Evolutionary conservation across 1,139 yeast species (phyloP).

Genomic region (Saccharomyces hybrid): DNA sequence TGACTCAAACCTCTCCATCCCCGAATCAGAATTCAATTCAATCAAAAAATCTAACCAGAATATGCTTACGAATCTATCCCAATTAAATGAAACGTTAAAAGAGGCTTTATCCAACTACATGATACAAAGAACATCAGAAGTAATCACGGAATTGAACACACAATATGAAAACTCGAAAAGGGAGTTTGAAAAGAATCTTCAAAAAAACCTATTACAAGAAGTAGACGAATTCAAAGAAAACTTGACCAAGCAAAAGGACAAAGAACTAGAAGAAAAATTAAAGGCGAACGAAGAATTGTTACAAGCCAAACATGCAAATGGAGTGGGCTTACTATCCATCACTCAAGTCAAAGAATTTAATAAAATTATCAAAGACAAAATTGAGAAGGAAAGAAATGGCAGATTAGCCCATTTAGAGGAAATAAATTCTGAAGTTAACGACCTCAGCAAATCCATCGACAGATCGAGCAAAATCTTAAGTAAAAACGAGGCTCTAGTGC

Average conservation of each 20-base stretch:
- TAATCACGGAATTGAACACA: slow-evolving; percentile 17
- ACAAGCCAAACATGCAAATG: slow-evolving; percentile 69
- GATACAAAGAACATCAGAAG: slow-evolving; percentile 19
- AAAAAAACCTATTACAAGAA: slow-evolving; percentile 46
- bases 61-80: neutral
- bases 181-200: slow-evolving; percentile 31
- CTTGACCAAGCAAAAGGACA: slow-evolving; percentile 56
- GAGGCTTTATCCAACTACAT: slow-evolving; percentile 5
- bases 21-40: neutral
- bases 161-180: slow-evolving; percentile 28
- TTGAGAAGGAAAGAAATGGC: slow-evolving; percentile 77
- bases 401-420: slow-evolving; percentile 64
- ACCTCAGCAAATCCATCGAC: slow-evolving; percentile 26
- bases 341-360: slow-evolving; percentile 70
- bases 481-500: slow-evolving; percentile 27
- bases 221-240: slow-evolving; percentile 57
- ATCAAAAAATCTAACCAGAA: neutral
- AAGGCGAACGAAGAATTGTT: slow-evolving; percentile 63
- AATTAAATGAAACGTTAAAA: slow-evolving; percentile 3
- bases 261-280: slow-evolving; percentile 57
- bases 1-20: slow-evolving; percentile 14
- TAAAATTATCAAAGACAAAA: slow-evolving; percentile 50
- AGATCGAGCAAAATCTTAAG: slow-evolving; percentile 19
- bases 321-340: slow-evolving; percentile 61
- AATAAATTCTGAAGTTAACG: slow-evolving; percentile 49